Conservation (phyloP, 2,329 filamentous ascomycete species). For the Aspergillus tamarii region DNA sequence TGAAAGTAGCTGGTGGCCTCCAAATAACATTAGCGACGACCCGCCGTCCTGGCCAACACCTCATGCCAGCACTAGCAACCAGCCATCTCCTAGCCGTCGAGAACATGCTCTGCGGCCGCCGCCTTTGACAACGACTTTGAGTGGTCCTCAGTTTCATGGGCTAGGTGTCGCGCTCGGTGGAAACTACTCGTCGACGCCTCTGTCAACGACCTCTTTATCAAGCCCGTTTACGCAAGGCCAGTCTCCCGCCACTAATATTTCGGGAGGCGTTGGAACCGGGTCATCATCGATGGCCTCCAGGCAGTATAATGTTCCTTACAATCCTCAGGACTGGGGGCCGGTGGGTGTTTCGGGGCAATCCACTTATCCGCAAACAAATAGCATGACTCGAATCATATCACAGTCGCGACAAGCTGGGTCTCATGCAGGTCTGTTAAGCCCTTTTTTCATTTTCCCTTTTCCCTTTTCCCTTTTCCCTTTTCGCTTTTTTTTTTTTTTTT, state of each 20-base stretch:
- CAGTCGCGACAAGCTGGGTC: conserved; percentile 31
- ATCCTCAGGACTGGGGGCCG: conserved; percentile 54
- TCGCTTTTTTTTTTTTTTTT: background rate
- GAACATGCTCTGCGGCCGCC: conserved; percentile 48
- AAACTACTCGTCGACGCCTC: conserved; percentile 40
- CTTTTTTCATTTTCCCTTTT: background rate
- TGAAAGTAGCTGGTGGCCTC: conserved; percentile 35
- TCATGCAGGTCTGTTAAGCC: conserved; percentile 35
- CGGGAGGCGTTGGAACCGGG: conserved; percentile 39
- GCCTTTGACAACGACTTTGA: conserved; percentile 46
- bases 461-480: background rate
- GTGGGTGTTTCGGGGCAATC: conserved; percentile 35
- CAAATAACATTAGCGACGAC: conserved; percentile 38
- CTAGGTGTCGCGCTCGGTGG: conserved; percentile 32
- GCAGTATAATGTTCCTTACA: conserved; percentile 51
- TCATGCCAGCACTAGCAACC: conserved; percentile 34
- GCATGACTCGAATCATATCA: conserved; percentile 31
- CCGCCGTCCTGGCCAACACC: conserved; percentile 36
- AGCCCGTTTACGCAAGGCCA: conserved; percentile 47
- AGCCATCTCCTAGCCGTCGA: conserved; percentile 43
- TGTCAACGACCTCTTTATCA: conserved; percentile 48
- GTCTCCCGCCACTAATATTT: conserved; percentile 43
- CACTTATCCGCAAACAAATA: conserved; percentile 32
- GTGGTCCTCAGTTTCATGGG: conserved; percentile 41
- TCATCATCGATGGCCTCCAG: conserved; percentile 49